Conservation (phyloP, 345 rosid genomes). For the Orychophragmus violaceus region DNA sequence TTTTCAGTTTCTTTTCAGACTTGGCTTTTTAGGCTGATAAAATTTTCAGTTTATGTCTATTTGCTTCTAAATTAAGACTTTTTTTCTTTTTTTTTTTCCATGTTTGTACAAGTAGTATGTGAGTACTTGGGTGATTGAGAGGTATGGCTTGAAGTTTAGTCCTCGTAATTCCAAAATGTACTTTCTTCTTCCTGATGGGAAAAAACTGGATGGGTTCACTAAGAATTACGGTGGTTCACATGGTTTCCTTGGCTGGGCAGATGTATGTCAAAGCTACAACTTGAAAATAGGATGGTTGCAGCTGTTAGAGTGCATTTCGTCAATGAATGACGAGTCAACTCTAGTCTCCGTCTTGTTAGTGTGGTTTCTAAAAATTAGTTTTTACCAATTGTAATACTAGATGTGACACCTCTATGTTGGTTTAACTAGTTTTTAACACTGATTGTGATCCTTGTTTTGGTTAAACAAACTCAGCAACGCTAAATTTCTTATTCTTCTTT, state of each 20-base stretch:
- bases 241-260: conserved; percentile 11
- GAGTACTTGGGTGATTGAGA: not conserved
- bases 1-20: not conserved
- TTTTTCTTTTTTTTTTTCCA: not conserved
- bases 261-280: not conserved
- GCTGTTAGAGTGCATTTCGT: conserved; percentile 12
- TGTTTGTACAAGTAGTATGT: conserved; percentile 10
- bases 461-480: not conserved
- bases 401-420: not conserved
- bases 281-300: not conserved
- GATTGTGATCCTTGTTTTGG: not conserved
- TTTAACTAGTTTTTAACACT: not conserved
- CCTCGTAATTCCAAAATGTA: not conserved
- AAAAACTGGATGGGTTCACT: not conserved
- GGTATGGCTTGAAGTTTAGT: conserved; percentile 14
- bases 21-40: not conserved
- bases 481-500: not conserved
- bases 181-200: not conserved
- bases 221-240: not conserved
- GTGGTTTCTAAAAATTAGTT: not conserved
- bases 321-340: not conserved
- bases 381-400: not conserved
- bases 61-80: not conserved
- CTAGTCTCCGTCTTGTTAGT: not conserved
- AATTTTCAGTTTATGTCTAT: not conserved